These are phyloP conservation scores for Trebouxiophyceae sp. DNA, from an alignment of 163 green algal genomes.

Conservation along the genomic window DNA sequence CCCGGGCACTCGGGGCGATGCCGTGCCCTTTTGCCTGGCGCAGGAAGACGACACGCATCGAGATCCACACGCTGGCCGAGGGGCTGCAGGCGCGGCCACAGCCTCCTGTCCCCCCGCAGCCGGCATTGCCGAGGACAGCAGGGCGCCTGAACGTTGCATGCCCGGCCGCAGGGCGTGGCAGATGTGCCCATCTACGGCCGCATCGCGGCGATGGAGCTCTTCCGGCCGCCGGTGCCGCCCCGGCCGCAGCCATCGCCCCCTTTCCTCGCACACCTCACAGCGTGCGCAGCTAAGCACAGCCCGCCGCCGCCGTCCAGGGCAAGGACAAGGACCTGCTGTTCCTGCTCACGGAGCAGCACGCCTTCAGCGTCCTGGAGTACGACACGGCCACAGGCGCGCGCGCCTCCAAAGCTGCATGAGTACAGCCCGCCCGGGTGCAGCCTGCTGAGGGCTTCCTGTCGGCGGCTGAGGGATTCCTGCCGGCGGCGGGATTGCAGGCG, in stretches of 20 bases:
- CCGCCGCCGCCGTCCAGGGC: conserved; percentile 32
- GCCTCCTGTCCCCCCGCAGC: too few relatives aligned
- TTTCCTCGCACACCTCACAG: too few relatives aligned
- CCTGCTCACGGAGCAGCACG: conserved; percentile 83
- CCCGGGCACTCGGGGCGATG: too few relatives aligned
- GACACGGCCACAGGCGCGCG: conserved; percentile 38
- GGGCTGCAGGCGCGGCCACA: conserved; percentile 32
- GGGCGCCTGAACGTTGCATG: too few relatives aligned
- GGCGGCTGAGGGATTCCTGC: background rate
- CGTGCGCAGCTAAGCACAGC: conserved; percentile 1
- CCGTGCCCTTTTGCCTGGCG: too few relatives aligned
- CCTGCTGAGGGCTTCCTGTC: too few relatives aligned
- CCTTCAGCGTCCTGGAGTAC: conserved; percentile 85
- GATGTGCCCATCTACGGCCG: conserved; percentile 93
- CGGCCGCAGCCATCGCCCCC: too few relatives aligned
- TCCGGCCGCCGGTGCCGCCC: conserved; percentile 62
- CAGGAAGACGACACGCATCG: conserved; percentile 85
- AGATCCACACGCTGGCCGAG: conserved; percentile 83
- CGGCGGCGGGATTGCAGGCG: conserved; percentile 34
- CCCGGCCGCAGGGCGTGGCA: conserved; percentile 74
- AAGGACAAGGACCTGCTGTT: conserved; percentile 76
- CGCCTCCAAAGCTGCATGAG: too few relatives aligned
- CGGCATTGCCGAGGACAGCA: too few relatives aligned
- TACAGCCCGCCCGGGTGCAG: too few relatives aligned
- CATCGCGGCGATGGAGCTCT: conserved; percentile 78